These are phyloP conservation scores for Boletellus deceptivus DNA, from an alignment of 1,284 basidiomycete genomes.

Conservation along the genomic window DNA sequence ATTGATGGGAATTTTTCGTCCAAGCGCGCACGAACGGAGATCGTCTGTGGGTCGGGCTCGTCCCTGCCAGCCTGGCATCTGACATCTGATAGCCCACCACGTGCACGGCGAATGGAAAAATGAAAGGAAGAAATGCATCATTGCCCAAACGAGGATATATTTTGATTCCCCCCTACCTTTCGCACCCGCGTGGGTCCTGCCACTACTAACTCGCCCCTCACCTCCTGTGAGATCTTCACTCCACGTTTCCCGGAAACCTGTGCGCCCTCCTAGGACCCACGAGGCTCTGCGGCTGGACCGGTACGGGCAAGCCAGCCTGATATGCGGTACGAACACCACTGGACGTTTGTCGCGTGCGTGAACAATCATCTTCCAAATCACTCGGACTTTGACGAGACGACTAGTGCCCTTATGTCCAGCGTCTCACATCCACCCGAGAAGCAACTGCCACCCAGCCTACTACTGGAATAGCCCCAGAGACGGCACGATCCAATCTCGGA, in stretches of 20 bases:
- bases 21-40: too few relatives aligned
- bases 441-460: not conserved
- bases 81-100: too few relatives aligned
- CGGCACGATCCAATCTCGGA: constrained; percentile 26
- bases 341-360: constrained; percentile 28
- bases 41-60: too few relatives aligned
- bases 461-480: not conserved
- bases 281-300: constrained; percentile 1
- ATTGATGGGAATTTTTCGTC: too few relatives aligned
- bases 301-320: constrained; percentile 2
- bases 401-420: not conserved
- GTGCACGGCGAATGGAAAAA: too few relatives aligned
- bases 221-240: too few relatives aligned
- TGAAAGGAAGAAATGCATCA: too few relatives aligned
- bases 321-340: constrained; percentile 29
- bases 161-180: too few relatives aligned
- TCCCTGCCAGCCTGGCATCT: too few relatives aligned
- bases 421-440: constrained; percentile 2
- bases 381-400: not conserved
- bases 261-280: not conserved
- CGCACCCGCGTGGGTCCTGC: too few relatives aligned
- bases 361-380: constrained; percentile 1
- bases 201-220: too few relatives aligned
- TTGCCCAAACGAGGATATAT: too few relatives aligned
- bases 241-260: not conserved